Conservation (phyloP, 208 protist species). For the Trichomonas tenax region DNA sequence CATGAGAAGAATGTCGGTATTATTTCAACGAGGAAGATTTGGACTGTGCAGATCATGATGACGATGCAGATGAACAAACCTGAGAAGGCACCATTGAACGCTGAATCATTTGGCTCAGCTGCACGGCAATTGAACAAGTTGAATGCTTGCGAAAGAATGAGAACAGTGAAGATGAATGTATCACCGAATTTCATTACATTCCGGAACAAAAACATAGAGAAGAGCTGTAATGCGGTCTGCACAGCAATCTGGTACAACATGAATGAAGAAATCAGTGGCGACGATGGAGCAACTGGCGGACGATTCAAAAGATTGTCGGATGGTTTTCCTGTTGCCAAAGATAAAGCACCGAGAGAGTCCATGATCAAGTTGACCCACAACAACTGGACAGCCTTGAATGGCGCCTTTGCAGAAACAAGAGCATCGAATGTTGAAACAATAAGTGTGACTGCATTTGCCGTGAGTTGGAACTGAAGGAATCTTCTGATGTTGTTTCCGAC, state of each 20-base stretch:
- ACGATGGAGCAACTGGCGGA: background rate
- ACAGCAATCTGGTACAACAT: background rate
- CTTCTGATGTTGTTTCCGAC: constrained; percentile 88
- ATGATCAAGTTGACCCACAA: constrained; percentile 31
- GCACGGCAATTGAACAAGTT: background rate
- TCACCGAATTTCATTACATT: background rate
- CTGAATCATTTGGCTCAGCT: background rate
- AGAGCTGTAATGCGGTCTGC: background rate
- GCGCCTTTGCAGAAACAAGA: background rate
- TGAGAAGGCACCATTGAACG: background rate
- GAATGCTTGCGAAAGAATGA: background rate
- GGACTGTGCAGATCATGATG: background rate
- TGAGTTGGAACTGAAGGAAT: too few relatives aligned
- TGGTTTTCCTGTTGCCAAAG: constrained; percentile 5
- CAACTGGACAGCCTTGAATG: constrained; percentile 32
- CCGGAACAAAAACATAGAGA: background rate
- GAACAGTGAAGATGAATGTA: background rate
- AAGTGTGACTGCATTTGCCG: background rate
- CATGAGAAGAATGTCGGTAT: background rate
- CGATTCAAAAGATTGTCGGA: background rate
- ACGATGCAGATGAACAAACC: background rate
- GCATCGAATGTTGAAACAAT: background rate
- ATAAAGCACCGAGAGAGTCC: constrained; percentile 22
- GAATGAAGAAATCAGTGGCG: background rate
- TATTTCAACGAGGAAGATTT: background rate